phyloP scores from a whole-genome alignment of 192 early-diverging fungal species.

The Podila horticola region DNA sequence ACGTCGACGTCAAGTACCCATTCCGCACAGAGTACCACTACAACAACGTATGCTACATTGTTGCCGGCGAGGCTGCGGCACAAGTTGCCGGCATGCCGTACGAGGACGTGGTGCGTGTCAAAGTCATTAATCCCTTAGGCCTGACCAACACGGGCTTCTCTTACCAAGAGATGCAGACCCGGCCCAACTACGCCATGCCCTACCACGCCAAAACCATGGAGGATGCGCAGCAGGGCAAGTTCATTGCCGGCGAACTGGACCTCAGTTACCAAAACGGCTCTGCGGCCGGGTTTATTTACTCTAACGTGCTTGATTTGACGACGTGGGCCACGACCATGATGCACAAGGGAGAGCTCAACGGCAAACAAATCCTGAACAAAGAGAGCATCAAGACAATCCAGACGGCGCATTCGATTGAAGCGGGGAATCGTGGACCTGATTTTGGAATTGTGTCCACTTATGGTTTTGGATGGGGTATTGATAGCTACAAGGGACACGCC shows the following conservation, averaged over 20 bases:
- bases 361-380: slow-evolving; percentile 10
- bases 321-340: slow-evolving; percentile 2
- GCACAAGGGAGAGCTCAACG: slow-evolving; percentile 1
- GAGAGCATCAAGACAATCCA: neutral
- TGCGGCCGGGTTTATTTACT: slow-evolving; percentile 4
- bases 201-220: neutral
- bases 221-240: slow-evolving; percentile 6
- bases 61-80: slow-evolving; percentile 10
- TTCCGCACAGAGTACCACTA: neutral
- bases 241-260: slow-evolving; percentile 4
- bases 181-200: slow-evolving; percentile 5
- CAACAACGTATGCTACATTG: slow-evolving; percentile 1
- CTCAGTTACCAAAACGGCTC: neutral
- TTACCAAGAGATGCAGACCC: neutral
- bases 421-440: neutral
- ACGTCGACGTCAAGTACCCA: neutral
- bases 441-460: neutral
- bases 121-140: slow-evolving; percentile 1
- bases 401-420: neutral
- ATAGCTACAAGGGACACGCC: slow-evolving; percentile 2
- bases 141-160: slow-evolving; percentile 1
- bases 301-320: slow-evolving; percentile 6
- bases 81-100: slow-evolving; percentile 2
- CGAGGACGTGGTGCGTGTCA: neutral
- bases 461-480: neutral